These are phyloP conservation scores for Kingdonia uniflora DNA, from an alignment of 164 flowering plant species.

Conservation along the genomic window DNA sequence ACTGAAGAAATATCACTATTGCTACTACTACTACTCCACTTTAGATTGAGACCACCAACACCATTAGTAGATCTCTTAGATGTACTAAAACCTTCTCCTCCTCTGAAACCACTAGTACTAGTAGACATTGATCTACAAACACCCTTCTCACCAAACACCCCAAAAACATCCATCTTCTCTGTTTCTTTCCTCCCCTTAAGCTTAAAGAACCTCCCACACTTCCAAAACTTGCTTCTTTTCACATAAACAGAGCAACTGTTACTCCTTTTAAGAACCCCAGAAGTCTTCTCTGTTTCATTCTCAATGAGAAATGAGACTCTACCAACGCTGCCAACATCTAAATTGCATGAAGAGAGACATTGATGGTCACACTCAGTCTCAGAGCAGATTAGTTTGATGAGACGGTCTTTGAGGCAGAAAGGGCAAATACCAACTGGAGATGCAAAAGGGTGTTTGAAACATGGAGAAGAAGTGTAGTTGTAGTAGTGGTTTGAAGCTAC, in stretches of 20 bases:
- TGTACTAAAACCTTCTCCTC: constrained; percentile 24
- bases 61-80: constrained; percentile 25
- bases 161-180: constrained; percentile 17
- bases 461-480: constrained; percentile 38
- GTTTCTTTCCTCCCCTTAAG: constrained; percentile 33
- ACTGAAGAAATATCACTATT: constrained; percentile 15
- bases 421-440: constrained; percentile 78
- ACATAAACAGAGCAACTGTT: constrained; percentile 46
- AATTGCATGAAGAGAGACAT: constrained; percentile 56
- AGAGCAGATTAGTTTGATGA: constrained; percentile 58
- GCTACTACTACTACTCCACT: constrained; percentile 13
- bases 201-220: constrained; percentile 40
- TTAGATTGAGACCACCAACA: constrained; percentile 24
- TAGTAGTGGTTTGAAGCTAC: constrained; percentile 4
- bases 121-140: constrained; percentile 48
- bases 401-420: constrained; percentile 58
- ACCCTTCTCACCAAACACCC: constrained; percentile 21
- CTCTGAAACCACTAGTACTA: constrained; percentile 51
- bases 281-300: constrained; percentile 28
- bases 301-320: constrained; percentile 70
- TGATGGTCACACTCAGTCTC: constrained; percentile 78
- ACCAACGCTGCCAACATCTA: constrained; percentile 62
- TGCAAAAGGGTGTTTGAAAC: constrained; percentile 58
- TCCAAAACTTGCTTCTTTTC: constrained; percentile 38
- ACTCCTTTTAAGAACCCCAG: constrained; percentile 40